These are phyloP conservation scores for Phycomyces blakesleeanus DNA, from an alignment of 192 early-diverging fungal species.

Conservation along the genomic window DNA sequence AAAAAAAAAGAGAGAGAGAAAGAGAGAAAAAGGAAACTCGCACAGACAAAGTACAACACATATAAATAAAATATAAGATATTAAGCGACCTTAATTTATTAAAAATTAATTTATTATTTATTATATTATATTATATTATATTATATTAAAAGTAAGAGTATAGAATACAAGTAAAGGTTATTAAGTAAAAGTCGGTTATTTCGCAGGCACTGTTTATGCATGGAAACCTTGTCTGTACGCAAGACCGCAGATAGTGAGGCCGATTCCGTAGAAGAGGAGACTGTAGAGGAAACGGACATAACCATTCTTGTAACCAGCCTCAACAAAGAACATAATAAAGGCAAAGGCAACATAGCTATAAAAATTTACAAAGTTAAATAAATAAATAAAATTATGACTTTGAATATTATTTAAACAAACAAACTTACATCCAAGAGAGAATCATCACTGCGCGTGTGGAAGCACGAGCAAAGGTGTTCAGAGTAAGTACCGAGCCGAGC, in stretches of 20 bases:
- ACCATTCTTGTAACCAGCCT: constrained; percentile 12
- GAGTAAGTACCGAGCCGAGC: constrained; percentile 24
- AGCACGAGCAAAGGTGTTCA: constrained; percentile 38
- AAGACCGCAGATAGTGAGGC: constrained; percentile 22
- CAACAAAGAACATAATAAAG: constrained; percentile 15
- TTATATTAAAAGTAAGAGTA: too few species aligned
- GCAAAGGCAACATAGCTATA: constrained; percentile 28
- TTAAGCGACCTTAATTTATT: too few species aligned
- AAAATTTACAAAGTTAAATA: not conserved
- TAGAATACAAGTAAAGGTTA: too few species aligned
- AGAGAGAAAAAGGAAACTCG: too few species aligned
- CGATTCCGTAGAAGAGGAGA: constrained; percentile 21
- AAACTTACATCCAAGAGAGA: constrained; percentile 37
- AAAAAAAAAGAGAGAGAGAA: too few species aligned
- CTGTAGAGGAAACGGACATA: constrained; percentile 21
- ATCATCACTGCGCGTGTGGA: constrained; percentile 32
- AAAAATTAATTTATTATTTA: too few species aligned
- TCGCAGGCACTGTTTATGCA: too few species aligned
- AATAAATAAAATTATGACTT: not conserved
- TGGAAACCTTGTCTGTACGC: constrained; percentile 20
- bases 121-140: too few species aligned
- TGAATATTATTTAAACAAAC: not conserved
- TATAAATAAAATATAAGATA: too few species aligned
- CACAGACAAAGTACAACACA: too few species aligned
- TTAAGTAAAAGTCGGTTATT: too few species aligned